Evolutionary conservation across 805 yeast species (phyloP), one percentile per base, ranked within the genome.

Genomic region (Dipodascus albidus): DNA sequence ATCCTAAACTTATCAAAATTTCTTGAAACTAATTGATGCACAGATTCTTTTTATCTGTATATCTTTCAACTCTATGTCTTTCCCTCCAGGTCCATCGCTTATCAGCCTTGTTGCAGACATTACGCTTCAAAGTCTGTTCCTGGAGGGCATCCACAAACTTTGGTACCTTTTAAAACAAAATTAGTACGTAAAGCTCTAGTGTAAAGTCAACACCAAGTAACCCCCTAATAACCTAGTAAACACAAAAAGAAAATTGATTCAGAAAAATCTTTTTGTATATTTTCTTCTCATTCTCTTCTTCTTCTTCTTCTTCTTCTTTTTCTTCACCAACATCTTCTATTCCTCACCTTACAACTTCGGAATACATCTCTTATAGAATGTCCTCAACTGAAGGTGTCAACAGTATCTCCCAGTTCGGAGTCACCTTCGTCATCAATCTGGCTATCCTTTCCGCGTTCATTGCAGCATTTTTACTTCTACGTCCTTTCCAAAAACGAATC

Each of bases 401-500:
- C 44, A 38, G 44, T 11, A 83, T 93, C 1, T 80, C 81, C 59
- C 78, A 87, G 58, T 88, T 91, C 49, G 67, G 87, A 48, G 78
- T 96, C 1, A 69, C 96, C 2, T 68, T 89, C 52, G 73, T 80
- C 47, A 72, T 83, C 49, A 87, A 91, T 69, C 79, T 85, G 53
- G 76, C 76, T 9, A 65, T 89, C 3, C 86, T 83, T 63, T 78
- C 79, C 1, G 71, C 70, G 3, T 87, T 89, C 62, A 69, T 87
- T 9, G 52, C 70, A 0, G 72, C 76, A 4, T 91, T 91, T 66
- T 56, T 91, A 23, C 44, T 85, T 1, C 66, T 91, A 53, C 73
- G 97, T 55, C 75, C 83, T 49, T 77, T 71, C 59, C 78, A 83
- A 67, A 78, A 77, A 62, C 74, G 95, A 58, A 84, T 89, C 49